Percentiles rank a stretch among this genome's conserved stretches.
phyloP scores from a whole-genome alignment of 1,139 yeast genomes.

The Pichia sp. region DNA sequence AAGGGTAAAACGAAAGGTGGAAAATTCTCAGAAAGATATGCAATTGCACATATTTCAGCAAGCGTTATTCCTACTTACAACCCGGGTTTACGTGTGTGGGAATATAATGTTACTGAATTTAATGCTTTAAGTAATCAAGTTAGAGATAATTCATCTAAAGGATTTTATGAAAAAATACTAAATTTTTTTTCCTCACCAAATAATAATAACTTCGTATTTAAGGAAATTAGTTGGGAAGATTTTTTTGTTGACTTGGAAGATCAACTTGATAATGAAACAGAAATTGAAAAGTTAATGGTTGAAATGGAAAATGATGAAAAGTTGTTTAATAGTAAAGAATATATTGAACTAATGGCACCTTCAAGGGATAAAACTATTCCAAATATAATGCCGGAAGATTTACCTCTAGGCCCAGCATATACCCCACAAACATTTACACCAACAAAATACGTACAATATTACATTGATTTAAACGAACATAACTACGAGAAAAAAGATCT shows the following conservation, averaged over 20 bases:
- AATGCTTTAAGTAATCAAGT: conserved; percentile 19
- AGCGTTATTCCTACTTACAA: conserved; percentile 83
- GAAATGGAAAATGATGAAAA: conserved; percentile 13
- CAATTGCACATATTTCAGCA: conserved; percentile 64
- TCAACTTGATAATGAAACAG: conserved; percentile 27
- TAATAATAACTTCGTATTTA: conserved; percentile 10
- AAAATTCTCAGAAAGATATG: conserved; percentile 48
- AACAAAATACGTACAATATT: conserved; percentile 64
- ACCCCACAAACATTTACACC: conserved; percentile 68
- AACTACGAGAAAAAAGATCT: conserved; percentile 13
- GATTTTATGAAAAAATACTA: not conserved
- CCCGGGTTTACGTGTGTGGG: conserved; percentile 81
- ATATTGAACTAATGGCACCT: conserved; percentile 22
- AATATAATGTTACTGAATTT: conserved; percentile 59
- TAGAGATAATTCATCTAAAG: not conserved
- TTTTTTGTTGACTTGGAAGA: conserved; percentile 28
- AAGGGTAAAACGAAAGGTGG: conserved; percentile 45
- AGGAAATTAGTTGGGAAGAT: conserved; percentile 25
- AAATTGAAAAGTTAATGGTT: conserved; percentile 13
- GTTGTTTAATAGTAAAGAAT: conserved; percentile 1
- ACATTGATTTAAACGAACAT: conserved; percentile 45
- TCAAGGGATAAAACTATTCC: conserved; percentile 63
- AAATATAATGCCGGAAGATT: conserved; percentile 48
- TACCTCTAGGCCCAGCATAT: conserved; percentile 70
- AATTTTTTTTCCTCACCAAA: not conserved